Conservation (phyloP, 176 grass and related monocot genomes). For the Tillandsia leiboldiana region DNA sequence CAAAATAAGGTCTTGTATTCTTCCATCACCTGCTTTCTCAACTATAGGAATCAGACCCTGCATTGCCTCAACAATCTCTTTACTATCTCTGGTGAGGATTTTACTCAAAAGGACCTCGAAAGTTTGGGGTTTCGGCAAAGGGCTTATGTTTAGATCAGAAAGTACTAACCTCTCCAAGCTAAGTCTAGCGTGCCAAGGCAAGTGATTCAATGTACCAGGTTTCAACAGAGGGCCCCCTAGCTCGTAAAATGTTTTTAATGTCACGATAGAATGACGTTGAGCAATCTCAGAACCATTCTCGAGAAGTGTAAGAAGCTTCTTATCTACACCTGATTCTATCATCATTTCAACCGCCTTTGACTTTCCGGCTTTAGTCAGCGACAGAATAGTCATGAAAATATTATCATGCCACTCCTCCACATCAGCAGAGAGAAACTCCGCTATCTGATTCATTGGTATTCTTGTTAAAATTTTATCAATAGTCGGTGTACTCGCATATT, state of each 20-base stretch:
- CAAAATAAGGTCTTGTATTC: constrained; percentile 53
- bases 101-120: constrained; percentile 47
- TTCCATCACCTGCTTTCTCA: constrained; percentile 57
- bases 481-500: constrained; percentile 30
- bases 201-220: constrained; percentile 42
- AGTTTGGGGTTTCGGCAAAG: constrained; percentile 38
- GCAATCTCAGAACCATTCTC: constrained; percentile 49
- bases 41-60: constrained; percentile 57
- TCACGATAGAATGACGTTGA: constrained; percentile 53
- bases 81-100: constrained; percentile 41
- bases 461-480: constrained; percentile 48
- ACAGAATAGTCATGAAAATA: constrained; percentile 48
- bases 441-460: constrained; percentile 54
- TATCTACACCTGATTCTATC: constrained; percentile 53
- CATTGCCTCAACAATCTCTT: constrained; percentile 49
- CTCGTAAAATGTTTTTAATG: constrained; percentile 58
- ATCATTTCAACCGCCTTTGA: constrained; percentile 49
- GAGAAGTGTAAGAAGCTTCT: constrained; percentile 62
- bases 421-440: constrained; percentile 48
- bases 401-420: constrained; percentile 53
- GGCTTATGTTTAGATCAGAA: constrained; percentile 28
- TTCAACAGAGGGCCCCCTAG: constrained; percentile 46
- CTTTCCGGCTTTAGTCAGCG: constrained; percentile 48
- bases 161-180: constrained; percentile 64
- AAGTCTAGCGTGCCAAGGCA: constrained; percentile 67